Evolutionary conservation across 1,284 basidiomycete species (phyloP), one percentile per base, ranked within the genome.

Genomic region (Leccinum insolens): DNA sequence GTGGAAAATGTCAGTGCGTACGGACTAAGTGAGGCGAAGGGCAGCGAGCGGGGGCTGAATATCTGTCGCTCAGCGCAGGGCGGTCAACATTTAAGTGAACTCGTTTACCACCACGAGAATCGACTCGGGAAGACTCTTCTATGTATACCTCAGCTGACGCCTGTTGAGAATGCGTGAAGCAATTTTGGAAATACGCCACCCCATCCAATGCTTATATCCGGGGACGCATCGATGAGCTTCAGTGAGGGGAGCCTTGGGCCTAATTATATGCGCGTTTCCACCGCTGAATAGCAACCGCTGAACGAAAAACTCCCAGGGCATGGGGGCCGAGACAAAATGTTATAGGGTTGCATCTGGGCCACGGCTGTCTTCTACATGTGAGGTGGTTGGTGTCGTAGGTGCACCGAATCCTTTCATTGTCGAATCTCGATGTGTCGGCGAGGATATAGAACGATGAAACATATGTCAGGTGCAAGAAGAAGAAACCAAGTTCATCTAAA

Each of bases 201-300:
- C 22, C 22, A 22, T 22, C 22, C 22, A 22, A 22, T 22, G 22
- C 1, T 7, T 25, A 8, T 87, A 80, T 9, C 91, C 92, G 2
- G 96, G 74, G 2, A 82, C 82, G 55, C 31, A 76, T 77, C 41
- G 80, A 77, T 55, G 82, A 64, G 6, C 83, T 81, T 28, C 82
- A 78, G 39, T 79, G 72, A 69, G 75, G 68, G 39, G 78, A 70
- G 3, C 37, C n/a, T 68, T 55, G 14, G 70, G 67, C 20, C 60
- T 67, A 25, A 37, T 67, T 20, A 92, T 77, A 70, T 84, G 83
- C 4, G 85, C 7, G 4, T 80, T 65, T 91, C 88, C 4, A 91
- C 84, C 44, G 85, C 81, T 3, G 90, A 89, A 72, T 93, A 88
- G 22, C 93, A 79, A 7, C 90, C 91, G 1, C 91, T 82, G 22